Evolutionary conservation across 768 basidiomycete genomes (phyloP), one percentile per base, ranked within the genome.

Genomic region (Terana coerulea): DNA sequence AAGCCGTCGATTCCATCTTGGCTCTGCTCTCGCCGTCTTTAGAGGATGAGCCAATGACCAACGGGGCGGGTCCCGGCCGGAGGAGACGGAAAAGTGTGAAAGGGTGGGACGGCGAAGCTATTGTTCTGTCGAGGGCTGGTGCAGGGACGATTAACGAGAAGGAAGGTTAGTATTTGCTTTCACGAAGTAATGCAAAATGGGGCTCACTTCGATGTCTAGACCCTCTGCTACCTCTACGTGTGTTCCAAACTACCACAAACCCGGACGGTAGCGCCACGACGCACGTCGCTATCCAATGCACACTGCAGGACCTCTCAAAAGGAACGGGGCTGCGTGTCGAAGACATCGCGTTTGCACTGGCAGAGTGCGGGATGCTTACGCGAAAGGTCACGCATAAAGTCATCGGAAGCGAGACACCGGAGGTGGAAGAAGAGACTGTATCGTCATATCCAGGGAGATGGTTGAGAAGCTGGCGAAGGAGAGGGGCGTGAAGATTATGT

Each of bases 261-360:
- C 64, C 72, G 3, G 84, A 90, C 54, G 90, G 89, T 7, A 81
- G 84, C 53, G 84, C 85, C 5, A 80, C 78, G 30, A 81, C 81
- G 5, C 84, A 92, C 56, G 75, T 88, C 51, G 72, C 78, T 35
- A 75, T 88, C 24, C 70, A 69, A 19, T 91, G 88, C 65, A 84
- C 86, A 17, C 76, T 98, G n/a, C 73, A 72, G 8, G 84, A 90
- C 30, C 81, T 98, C 51, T 86, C 92, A 1, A 72, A 75, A 15
- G 88, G 86, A 25, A 91, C 91, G 41, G 86, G 89, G 67, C 71
- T 98, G 47, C 79, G 90, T 1, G 66, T 84, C 0, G 91, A 97
- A 49, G 95, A 98, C 64, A 81, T 85, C 0, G 87, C 91, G 0
- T 94, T 91, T 68, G 91, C 94, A 2, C 67, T 98, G 58, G 86